A percentile compares a stretch with the other conserved stretches of the same genome.
Conservation (phyloP, 1,284 basidiomycete species). For the Limonomyces culmigenus region DNA sequence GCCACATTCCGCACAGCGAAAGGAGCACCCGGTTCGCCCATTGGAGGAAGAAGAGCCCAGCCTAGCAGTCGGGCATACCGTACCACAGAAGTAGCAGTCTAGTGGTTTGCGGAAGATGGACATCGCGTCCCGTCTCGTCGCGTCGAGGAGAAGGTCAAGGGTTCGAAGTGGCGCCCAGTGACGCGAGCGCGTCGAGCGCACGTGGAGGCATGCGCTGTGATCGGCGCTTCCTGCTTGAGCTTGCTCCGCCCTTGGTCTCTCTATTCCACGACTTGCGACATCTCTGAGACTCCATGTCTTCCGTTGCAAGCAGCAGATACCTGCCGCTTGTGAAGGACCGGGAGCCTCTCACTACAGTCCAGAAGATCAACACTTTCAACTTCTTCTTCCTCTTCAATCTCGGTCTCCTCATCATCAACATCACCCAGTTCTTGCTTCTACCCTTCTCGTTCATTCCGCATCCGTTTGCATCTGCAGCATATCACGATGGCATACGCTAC, state of each 20-base stretch:
- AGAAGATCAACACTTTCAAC: slow-evolving; percentile 29
- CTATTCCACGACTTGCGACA: background rate
- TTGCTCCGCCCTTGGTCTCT: too few species aligned
- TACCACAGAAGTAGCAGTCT: slow-evolving; percentile 23
- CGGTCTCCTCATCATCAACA: slow-evolving; percentile 53
- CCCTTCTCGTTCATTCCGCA: slow-evolving; percentile 45
- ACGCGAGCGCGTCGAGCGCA: background rate
- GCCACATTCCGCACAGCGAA: slow-evolving; percentile 46
- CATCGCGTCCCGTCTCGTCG: too few species aligned
- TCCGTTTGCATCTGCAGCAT: slow-evolving; percentile 28
- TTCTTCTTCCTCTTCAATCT: slow-evolving; percentile 49
- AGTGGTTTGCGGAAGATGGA: slow-evolving; percentile 54
- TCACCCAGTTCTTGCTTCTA: slow-evolving; percentile 52
- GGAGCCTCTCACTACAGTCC: too few species aligned
- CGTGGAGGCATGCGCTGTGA: too few species aligned
- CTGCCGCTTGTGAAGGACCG: too few species aligned
- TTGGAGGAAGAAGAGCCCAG: too few species aligned
- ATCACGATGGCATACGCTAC: slow-evolving; percentile 54
- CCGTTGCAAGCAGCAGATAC: too few species aligned
- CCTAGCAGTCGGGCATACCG: too few species aligned
- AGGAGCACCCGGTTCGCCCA: slow-evolving; percentile 33
- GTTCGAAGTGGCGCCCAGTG: slow-evolving; percentile 19
- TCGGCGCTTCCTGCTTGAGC: too few species aligned
- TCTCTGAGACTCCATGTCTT: background rate
- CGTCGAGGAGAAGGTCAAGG: too few species aligned